These are phyloP conservation scores for Aurifilum marmelostoma DNA, from an alignment of 2,329 filamentous ascomycete genomes.

Conservation along the genomic window DNA sequence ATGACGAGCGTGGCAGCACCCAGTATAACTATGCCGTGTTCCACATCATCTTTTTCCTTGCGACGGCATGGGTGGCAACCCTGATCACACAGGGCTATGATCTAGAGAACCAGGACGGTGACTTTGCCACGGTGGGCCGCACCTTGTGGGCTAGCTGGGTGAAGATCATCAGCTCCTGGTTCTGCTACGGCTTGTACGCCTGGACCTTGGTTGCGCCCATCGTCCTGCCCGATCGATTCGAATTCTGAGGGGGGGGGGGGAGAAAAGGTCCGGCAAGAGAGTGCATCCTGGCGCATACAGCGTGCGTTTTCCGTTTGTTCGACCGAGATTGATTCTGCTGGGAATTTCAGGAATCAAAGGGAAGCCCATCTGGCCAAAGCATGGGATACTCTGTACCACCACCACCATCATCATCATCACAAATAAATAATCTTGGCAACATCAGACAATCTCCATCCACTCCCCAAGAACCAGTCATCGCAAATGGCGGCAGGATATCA, in stretches of 20 bases:
- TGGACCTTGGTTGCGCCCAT: constrained; percentile 93
- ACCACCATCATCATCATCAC: constrained; percentile 15
- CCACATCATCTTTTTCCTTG: constrained; percentile 96
- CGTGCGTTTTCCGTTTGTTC: constrained; percentile 36
- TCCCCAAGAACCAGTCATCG: constrained; percentile 5
- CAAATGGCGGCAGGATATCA: constrained; percentile 17
- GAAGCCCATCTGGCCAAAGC: not conserved
- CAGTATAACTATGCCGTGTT: constrained; percentile 98
- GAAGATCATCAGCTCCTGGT: constrained; percentile 97
- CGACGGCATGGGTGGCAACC: constrained; percentile 94
- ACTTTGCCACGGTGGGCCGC: constrained; percentile 90
- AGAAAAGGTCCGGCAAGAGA: constrained; percentile 22
- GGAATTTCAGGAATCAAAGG: constrained; percentile 1
- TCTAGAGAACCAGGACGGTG: constrained; percentile 63
- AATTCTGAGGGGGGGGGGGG: not conserved
- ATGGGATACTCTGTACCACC: constrained; percentile 16
- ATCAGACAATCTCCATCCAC: not conserved
- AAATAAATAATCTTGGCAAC: constrained; percentile 2
- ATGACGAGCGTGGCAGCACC: constrained; percentile 86
- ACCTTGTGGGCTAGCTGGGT: constrained; percentile 99
- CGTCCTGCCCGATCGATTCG: constrained; percentile 81
- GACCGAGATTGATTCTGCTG: constrained; percentile 8
- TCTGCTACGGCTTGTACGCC: constrained; percentile 90
- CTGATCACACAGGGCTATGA: constrained; percentile 78
- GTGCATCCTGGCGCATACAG: constrained; percentile 40